Conservation (phyloP, 176 grass and related monocot species). For the Sorghum bicolor region Sorghum_bicolor_NCBIv3 NC_012877.2:4875501-4876000, state of each 20-base stretch:
- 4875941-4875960: neutral
- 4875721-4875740: constrained; percentile 17
- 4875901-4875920: neutral
- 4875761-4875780: neutral
- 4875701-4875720: neutral
- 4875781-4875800: neutral
- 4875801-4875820: neutral
- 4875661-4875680: neutral
- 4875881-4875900: neutral
- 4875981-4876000: neutral
- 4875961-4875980: neutral
- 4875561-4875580: neutral
- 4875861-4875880: neutral
- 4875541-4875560: constrained; percentile 2
- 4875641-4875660: neutral
- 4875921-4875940: too few species aligned
- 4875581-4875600: neutral
- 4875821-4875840: neutral
- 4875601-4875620: neutral
- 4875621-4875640: neutral
- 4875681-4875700: neutral
- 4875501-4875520: neutral
- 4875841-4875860: neutral
- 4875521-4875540: neutral
- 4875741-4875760: neutral